Percentiles rank a stretch among this genome's conserved stretches.
These are phyloP conservation scores for Penicillium sp. DNA, from an alignment of 2,329 filamentous ascomycete species.

Conservation along the genomic window DNA sequence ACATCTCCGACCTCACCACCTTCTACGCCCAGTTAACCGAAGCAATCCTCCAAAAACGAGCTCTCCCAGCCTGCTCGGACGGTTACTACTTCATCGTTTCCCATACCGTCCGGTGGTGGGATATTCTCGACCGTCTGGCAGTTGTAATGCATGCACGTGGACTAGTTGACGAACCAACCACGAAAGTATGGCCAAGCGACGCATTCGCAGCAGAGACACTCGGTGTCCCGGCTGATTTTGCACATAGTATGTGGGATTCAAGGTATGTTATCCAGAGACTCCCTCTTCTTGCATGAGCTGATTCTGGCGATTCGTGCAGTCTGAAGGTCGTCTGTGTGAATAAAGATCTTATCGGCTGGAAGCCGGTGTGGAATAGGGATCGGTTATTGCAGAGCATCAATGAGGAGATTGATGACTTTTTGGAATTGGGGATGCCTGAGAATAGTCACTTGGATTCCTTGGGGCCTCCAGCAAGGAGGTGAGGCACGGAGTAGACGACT, in stretches of 20 bases:
- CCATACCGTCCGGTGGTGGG: constrained; percentile 5
- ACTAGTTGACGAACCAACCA: background rate
- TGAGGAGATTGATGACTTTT: constrained; percentile 1
- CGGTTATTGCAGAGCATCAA: constrained; percentile 2
- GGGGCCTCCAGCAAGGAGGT: background rate
- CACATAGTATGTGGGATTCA: background rate
- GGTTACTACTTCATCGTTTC: constrained; percentile 8
- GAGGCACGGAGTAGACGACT: background rate
- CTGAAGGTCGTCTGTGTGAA: background rate
- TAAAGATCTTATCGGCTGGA: constrained; percentile 2
- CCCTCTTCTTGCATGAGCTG: background rate
- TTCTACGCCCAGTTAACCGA: constrained; percentile 7
- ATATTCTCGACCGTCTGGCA: constrained; percentile 4
- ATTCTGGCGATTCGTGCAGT: background rate
- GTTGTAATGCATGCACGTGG: background rate
- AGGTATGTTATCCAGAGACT: background rate
- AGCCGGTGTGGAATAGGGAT: background rate
- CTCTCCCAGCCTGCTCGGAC: background rate
- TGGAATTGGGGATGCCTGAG: background rate
- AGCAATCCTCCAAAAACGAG: constrained; percentile 1
- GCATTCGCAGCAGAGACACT: background rate
- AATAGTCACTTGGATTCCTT: background rate
- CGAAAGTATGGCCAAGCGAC: background rate
- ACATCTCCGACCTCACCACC: constrained; percentile 8
- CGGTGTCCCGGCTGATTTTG: background rate